These are phyloP conservation scores for Phytopythium aichiense DNA, from an alignment of 352 stramenopile species.

Conservation along the genomic window DNA sequence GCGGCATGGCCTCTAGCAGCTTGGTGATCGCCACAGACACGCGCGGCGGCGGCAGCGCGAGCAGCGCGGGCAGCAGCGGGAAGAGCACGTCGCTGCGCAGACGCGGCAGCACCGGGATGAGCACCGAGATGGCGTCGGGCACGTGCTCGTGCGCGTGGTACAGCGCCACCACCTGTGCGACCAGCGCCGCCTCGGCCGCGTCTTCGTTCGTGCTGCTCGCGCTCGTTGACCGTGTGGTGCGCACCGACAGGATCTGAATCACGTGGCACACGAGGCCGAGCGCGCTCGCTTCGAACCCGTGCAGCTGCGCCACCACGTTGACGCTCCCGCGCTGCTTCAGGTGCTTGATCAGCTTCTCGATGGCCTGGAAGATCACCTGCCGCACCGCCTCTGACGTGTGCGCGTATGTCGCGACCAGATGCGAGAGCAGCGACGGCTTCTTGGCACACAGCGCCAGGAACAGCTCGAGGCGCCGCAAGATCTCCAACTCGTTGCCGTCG, in stretches of 20 bases:
- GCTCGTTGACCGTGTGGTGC: slow-evolving; percentile 8
- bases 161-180: slow-evolving; percentile 56
- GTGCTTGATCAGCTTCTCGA: slow-evolving; percentile 86
- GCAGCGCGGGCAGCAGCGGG: slow-evolving; percentile 51
- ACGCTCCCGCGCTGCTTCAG: slow-evolving; percentile 61
- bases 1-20: slow-evolving; percentile 69
- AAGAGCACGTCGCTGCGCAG: slow-evolving; percentile 55
- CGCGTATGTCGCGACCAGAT: slow-evolving; percentile 59
- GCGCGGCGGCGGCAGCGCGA: slow-evolving; percentile 45
- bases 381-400: slow-evolving; percentile 55
- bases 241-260: slow-evolving; percentile 63
- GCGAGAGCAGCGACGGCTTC: slow-evolving; percentile 55
- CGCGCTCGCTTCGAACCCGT: slow-evolving; percentile 52
- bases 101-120: slow-evolving; percentile 62
- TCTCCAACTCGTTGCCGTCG: slow-evolving; percentile 43
- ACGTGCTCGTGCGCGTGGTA: slow-evolving; percentile 57
- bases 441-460: slow-evolving; percentile 74
- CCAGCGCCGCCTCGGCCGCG: slow-evolving; percentile 37
- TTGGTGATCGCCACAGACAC: slow-evolving; percentile 68
- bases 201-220: slow-evolving; percentile 24
- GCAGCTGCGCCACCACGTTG: slow-evolving; percentile 62
- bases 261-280: slow-evolving; percentile 73
- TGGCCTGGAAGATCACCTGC: slow-evolving; percentile 64
- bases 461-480: slow-evolving; percentile 66
- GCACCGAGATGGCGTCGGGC: slow-evolving; percentile 55